Evolutionary conservation across 1,284 basidiomycete genomes (phyloP).

Genomic region (Rhizoctonia solani): DNA sequence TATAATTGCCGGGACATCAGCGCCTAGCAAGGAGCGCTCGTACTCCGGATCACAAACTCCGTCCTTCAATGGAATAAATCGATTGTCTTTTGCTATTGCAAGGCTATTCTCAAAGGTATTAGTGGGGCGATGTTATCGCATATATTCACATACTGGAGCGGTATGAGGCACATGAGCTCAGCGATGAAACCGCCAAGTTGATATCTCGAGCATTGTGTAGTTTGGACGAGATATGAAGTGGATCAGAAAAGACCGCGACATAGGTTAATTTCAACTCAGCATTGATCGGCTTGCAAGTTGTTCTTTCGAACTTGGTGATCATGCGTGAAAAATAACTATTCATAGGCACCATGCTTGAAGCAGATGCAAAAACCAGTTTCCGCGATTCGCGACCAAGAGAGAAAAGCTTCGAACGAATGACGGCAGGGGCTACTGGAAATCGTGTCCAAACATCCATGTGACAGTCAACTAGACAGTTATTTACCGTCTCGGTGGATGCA

Average conservation of each 20-base stretch:
- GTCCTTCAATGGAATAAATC: conserved; percentile 65
- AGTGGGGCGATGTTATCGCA: not conserved
- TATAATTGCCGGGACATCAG: conserved; percentile 61
- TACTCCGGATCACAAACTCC: conserved; percentile 57
- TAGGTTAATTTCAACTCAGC: conserved; percentile 49
- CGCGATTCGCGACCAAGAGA: conserved; percentile 44
- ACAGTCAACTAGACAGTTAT: conserved; percentile 61
- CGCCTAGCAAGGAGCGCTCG: conserved; percentile 60
- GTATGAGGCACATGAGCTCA: conserved; percentile 37
- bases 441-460: conserved; percentile 65
- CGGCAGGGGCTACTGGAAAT: conserved; percentile 61
- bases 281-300: conserved; percentile 57
- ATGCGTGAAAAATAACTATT: conserved; percentile 52
- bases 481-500: conserved; percentile 39
- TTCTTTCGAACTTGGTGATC: conserved; percentile 53
- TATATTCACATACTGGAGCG: conserved; percentile 25
- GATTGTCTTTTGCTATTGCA: conserved; percentile 61
- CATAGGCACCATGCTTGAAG: conserved; percentile 45
- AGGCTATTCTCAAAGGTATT: conserved; percentile 41
- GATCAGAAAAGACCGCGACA: conserved; percentile 41
- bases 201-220: not conserved
- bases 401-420: conserved; percentile 51
- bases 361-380: conserved; percentile 53
- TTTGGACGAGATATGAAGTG: not conserved
- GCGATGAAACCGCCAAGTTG: conserved; percentile 28